phyloP scores from a whole-genome alignment of 306 rosid species.

The Gillenia trifoliata region DNA sequence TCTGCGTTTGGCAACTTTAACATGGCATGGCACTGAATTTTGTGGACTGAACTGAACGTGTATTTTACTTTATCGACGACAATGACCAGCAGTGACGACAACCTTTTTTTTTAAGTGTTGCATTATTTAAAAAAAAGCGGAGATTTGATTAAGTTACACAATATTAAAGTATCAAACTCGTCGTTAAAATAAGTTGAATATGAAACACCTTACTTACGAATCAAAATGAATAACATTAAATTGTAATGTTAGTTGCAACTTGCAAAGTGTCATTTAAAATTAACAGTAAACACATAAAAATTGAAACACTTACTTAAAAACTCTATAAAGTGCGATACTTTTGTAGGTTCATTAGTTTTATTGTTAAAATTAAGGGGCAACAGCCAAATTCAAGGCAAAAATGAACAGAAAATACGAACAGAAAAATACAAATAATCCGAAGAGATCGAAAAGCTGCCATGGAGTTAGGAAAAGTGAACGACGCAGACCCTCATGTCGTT shows the following conservation, averaged over 20 bases:
- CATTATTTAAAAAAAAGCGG: not conserved
- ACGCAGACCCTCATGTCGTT: not conserved
- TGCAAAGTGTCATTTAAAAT: no score
- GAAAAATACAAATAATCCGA: not conserved
- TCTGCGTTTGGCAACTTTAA: not conserved
- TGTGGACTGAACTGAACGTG: not conserved
- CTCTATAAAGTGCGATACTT: no score
- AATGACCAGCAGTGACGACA: not conserved
- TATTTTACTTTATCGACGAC: not conserved
- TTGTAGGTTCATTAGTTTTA: not conserved
- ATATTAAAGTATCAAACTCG: no score
- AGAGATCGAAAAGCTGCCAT: not conserved
- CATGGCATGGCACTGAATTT: not conserved
- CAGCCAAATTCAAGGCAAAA: not conserved
- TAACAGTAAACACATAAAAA: no score
- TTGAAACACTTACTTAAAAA: no score
- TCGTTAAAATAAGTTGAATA: no score
- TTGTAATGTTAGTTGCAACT: no score
- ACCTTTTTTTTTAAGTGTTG: not conserved
- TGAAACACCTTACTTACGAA: no score
- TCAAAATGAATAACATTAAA: no score
- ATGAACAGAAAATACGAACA: not conserved
- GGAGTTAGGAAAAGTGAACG: not conserved
- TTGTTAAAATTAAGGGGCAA: not conserved
- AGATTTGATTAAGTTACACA: not conserved